phyloP scores from a whole-genome alignment of 1,284 basidiomycete genomes.

The Leccinum olivaceoglutinosum region DNA sequence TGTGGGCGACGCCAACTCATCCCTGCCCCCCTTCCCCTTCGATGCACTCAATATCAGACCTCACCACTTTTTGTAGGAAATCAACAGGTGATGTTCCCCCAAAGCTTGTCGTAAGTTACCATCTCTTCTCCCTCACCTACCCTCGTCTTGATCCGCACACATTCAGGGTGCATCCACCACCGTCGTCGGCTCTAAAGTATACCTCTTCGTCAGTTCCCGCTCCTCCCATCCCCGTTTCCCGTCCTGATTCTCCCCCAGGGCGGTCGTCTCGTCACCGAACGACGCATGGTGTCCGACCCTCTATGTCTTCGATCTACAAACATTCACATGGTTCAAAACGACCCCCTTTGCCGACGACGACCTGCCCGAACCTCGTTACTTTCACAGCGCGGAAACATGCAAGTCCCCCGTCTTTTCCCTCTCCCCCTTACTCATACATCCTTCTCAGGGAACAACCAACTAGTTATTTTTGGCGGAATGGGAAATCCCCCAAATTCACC shows the following conservation, averaged over 20 bases:
- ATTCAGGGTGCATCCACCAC: constrained; percentile 77
- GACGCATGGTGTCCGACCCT: constrained; percentile 86
- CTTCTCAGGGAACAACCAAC: constrained; percentile 71
- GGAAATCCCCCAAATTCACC: constrained; percentile 65
- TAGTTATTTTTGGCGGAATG: constrained; percentile 93
- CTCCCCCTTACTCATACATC: constrained; percentile 10
- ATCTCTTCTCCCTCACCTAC: not conserved
- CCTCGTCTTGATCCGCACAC: not conserved
- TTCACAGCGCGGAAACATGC: constrained; percentile 89
- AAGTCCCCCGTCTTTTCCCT: constrained; percentile 28
- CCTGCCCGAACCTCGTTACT: constrained; percentile 77
- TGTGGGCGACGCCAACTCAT: constrained; percentile 59
- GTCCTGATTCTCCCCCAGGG: constrained; percentile 43
- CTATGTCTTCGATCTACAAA: constrained; percentile 79
- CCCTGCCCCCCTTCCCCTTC: constrained; percentile 2
- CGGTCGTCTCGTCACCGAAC: constrained; percentile 79
- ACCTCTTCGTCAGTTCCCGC: constrained; percentile 64
- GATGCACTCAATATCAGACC: constrained; percentile 81
- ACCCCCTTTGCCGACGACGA: constrained; percentile 56
- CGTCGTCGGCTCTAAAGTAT: constrained; percentile 78
- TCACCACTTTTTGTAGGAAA: constrained; percentile 80
- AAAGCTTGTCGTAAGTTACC: constrained; percentile 73
- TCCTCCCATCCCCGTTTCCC: not conserved
- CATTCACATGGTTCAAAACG: constrained; percentile 73
- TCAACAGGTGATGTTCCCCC: constrained; percentile 85